A percentile compares a stretch with the other conserved stretches of the same genome.
These are phyloP conservation scores for Hydrangea macrophylla DNA, from an alignment of 148 eudicot species.

Conservation along the genomic window DNA sequence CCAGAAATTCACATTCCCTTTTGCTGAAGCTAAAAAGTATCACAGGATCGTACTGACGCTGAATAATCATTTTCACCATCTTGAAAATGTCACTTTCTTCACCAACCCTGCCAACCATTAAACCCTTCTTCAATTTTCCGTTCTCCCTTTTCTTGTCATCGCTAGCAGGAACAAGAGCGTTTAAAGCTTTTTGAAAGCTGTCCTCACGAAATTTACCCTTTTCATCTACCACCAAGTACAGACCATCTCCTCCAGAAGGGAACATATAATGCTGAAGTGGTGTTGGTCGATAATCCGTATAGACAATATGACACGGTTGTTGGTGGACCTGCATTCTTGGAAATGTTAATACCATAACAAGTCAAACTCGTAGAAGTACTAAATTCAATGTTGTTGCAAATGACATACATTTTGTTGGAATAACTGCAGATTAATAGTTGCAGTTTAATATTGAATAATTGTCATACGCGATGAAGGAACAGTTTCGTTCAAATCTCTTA, in stretches of 20 bases:
- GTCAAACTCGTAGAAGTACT: background rate
- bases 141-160: conserved; percentile 70
- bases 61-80: conserved; percentile 96
- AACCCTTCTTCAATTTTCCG: conserved; percentile 84
- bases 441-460: background rate
- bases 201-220: conserved; percentile 96
- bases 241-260: conserved; percentile 90
- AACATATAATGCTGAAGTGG: conserved; percentile 98
- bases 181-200: conserved; percentile 93
- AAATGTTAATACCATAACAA: conserved; percentile 12
- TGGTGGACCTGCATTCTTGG: conserved; percentile 78
- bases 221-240: conserved; percentile 95
- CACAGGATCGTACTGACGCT: conserved; percentile 94
- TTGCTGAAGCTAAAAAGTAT: conserved; percentile 97
- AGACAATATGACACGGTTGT: conserved; percentile 99
- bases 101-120: conserved; percentile 66
- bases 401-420: too few species aligned
- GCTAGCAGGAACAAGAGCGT: conserved; percentile 78
- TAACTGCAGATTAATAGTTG: too few species aligned
- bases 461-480: too few species aligned
- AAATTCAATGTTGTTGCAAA: background rate
- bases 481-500: too few species aligned
- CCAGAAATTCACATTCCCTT: conserved; percentile 95
- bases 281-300: conserved; percentile 95
- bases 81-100: conserved; percentile 98